Evolutionary conservation across 768 basidiomycete genomes (phyloP).

Genomic region (Suillus tomentosus): DNA sequence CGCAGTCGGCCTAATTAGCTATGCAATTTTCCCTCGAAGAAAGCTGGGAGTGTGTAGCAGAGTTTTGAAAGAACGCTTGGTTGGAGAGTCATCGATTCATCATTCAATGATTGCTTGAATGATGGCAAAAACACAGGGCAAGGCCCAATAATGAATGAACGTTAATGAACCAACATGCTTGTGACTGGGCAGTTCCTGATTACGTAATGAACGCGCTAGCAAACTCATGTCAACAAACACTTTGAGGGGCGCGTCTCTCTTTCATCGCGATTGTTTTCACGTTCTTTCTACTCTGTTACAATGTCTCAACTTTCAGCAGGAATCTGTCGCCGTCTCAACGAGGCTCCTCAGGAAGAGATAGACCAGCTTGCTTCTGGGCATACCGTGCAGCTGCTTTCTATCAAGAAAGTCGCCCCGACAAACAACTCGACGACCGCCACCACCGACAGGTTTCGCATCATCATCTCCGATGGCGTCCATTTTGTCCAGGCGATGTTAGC

Average conservation of each 20-base stretch:
- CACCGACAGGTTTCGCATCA: conserved; percentile 71
- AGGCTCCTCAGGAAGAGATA: conserved; percentile 35
- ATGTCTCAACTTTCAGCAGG: conserved; percentile 62
- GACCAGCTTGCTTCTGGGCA: conserved; percentile 37
- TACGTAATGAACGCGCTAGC: conserved; percentile 16
- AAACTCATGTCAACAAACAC: conserved; percentile 14
- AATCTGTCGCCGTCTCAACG: conserved; percentile 52
- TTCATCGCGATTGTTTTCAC: neutral
- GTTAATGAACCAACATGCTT: neutral
- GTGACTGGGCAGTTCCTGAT: neutral
- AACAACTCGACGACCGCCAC: conserved; percentile 35
- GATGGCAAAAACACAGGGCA: neutral
- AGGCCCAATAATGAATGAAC: neutral
- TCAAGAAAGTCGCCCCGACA: conserved; percentile 66
- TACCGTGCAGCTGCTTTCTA: conserved; percentile 78
- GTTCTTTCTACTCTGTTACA: conserved; percentile 7
- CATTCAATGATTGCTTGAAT: neutral
- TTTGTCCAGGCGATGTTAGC: conserved; percentile 95
- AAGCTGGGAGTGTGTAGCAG: no score
- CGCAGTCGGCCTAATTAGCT: no score
- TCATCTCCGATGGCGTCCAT: conserved; percentile 86
- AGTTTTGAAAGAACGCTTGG: neutral
- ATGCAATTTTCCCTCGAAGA: no score
- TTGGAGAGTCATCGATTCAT: neutral
- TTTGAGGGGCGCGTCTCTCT: conserved; percentile 7